Base-by-base conservation (phyloP, 2,329 filamentous ascomycete species). In the Colletotrichum eremochloae region DNA sequence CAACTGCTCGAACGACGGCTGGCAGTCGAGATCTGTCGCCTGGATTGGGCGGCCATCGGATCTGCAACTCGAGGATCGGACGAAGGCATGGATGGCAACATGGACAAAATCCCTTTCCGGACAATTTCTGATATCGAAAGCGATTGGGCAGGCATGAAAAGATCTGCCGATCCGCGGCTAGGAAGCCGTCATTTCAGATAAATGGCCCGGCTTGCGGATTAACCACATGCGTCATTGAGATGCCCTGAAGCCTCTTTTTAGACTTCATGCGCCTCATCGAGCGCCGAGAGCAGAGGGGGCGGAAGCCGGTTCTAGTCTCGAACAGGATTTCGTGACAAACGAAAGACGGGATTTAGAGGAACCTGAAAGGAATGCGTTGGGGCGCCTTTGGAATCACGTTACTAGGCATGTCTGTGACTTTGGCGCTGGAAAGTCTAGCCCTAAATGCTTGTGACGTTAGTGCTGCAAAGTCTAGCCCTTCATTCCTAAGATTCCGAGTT, bases 311-410 rank as follows among this genome's bases (percentile, higher is more conserved):
- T n/a, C 46, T 69, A 64, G 65, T 46, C 38, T 44, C 58, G 60
- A 60, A 40, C 24, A 18, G 12, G 60, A 31, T 53, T 38, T 46
- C 12, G 46, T 60, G 53, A 52, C 69, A n/a, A 31, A 24, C 38
- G 8, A 31, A 58, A 15, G 12, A 20, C 29, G 31, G 18, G 52
- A 1, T 46, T 57, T 24, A 50, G 33, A 6, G n/a, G 42, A 38
- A 24, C 15, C 40, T 68, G 36, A 58, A 57, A 68, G 58, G 65
- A 71, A 71, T 71, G 61, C 18, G 61, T 63, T 63, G 61, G 36
- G 46, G 36, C 3, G 3, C 18, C 29, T 53, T 18, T 53, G 20
- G 36, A 24, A 63, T n/a, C 15, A 52, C 48, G 33, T 42, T 53
- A 29, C 61, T 46, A 38, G 46, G 15, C 36, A 53, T 53, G 15